These are phyloP conservation scores for Sistotremastrum niveocremeum DNA, from an alignment of 768 basidiomycete genomes.

Conservation along the genomic window DNA sequence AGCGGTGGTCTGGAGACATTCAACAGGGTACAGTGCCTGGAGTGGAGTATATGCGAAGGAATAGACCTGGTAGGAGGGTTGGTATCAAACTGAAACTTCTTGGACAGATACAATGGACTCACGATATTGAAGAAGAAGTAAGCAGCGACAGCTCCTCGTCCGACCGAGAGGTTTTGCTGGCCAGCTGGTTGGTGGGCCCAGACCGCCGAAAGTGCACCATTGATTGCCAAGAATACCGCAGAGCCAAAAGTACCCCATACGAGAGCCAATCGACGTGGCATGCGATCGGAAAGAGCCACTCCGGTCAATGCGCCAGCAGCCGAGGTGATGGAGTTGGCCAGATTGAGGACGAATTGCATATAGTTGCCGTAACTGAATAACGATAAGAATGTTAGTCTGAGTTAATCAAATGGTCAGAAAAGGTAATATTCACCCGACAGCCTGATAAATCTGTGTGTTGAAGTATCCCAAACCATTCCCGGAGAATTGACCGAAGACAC, in stretches of 20 bases:
- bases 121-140: constrained; percentile 37
- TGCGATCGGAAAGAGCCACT: constrained; percentile 17
- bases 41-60: constrained; percentile 45
- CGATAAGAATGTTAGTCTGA: background rate
- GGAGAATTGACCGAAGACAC: constrained; percentile 44
- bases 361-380: constrained; percentile 8
- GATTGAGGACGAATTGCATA: constrained; percentile 21
- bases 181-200: constrained; percentile 7
- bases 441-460: constrained; percentile 16
- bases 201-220: constrained; percentile 10
- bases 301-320: constrained; percentile 19
- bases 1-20: constrained; percentile 41
- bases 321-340: constrained; percentile 18
- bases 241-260: constrained; percentile 18
- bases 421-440: constrained; percentile 5
- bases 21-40: constrained; percentile 43
- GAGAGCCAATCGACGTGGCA: constrained; percentile 19
- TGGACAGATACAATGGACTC: background rate
- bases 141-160: constrained; percentile 19
- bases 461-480: constrained; percentile 39
- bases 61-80: constrained; percentile 16
- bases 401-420: background rate
- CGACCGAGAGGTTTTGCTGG: constrained; percentile 10
- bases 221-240: constrained; percentile 12
- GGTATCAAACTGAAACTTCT: background rate